These are phyloP conservation scores for Nasturtium officinale DNA, from an alignment of 345 rosid genomes.

Conservation along the genomic window DNA sequence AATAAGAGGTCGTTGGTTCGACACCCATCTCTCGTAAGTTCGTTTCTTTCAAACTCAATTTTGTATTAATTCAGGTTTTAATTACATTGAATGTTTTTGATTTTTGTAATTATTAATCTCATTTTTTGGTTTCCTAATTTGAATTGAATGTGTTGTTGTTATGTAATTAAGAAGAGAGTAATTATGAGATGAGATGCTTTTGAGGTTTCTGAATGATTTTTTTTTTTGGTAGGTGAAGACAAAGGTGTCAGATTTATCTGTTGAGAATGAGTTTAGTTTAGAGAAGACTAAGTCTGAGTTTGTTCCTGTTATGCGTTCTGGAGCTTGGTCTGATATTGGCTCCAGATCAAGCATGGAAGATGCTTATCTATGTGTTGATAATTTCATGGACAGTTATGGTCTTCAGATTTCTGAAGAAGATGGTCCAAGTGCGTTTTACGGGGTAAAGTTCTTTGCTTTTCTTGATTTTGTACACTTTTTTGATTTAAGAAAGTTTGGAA, in stretches of 20 bases:
- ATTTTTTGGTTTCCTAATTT: constrained; percentile 14
- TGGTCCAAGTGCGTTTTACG: constrained; percentile 82
- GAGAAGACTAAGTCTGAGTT: constrained; percentile 51
- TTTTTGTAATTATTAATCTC: background rate
- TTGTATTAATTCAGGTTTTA: background rate
- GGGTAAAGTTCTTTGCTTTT: constrained; percentile 50
- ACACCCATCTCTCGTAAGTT: constrained; percentile 72
- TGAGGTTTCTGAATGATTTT: constrained; percentile 25
- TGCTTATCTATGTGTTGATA: constrained; percentile 64
- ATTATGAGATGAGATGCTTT: constrained; percentile 9
- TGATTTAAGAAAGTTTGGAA: background rate
- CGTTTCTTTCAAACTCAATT: background rate
- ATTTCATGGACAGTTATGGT: constrained; percentile 57
- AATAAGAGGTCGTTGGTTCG: constrained; percentile 64
- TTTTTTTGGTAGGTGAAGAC: constrained; percentile 62
- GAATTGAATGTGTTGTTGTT: background rate
- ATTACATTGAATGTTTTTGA: background rate
- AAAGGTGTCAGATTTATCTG: constrained; percentile 48
- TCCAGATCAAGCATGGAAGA: constrained; percentile 82
- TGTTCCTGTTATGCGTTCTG: constrained; percentile 72
- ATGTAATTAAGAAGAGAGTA: background rate
- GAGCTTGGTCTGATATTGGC: constrained; percentile 84
- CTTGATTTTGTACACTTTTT: background rate
- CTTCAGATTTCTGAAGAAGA: constrained; percentile 46
- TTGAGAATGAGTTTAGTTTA: constrained; percentile 45